phyloP scores from a whole-genome alignment of 768 basidiomycete species.

The Rhizopogon vulgaris region DNA sequence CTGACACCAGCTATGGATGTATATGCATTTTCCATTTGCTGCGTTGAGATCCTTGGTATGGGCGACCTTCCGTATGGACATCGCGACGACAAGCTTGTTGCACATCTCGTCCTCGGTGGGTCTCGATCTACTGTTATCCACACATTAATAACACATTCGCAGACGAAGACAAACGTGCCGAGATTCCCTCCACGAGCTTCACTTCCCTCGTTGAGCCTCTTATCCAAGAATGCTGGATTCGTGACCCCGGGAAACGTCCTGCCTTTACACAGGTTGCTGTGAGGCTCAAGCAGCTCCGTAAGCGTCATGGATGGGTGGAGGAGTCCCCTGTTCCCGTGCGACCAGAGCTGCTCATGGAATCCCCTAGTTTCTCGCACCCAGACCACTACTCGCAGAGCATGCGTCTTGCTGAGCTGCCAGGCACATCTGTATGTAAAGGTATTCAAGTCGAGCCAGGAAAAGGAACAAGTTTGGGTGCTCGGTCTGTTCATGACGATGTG shows the following conservation, averaged over 20 bases:
- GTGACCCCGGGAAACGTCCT: conserved; percentile 45
- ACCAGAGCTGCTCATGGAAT: conserved; percentile 15
- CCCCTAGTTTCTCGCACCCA: conserved; percentile 9
- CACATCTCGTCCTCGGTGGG: conserved; percentile 45
- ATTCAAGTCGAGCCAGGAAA: background rate
- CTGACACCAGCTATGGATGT: conserved; percentile 57
- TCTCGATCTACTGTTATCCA: conserved; percentile 5
- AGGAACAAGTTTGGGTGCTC: background rate
- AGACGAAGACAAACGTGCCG: conserved; percentile 50
- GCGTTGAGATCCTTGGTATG: conserved; percentile 57
- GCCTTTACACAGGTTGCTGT: conserved; percentile 43
- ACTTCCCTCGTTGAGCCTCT: conserved; percentile 33
- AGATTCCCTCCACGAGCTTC: conserved; percentile 35
- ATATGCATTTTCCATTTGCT: conserved; percentile 64
- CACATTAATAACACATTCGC: conserved; percentile 10
- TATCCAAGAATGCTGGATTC: conserved; percentile 52
- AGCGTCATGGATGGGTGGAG: conserved; percentile 27
- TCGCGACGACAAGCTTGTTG: conserved; percentile 45
- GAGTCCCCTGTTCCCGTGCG: conserved; percentile 25
- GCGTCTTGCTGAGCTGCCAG: conserved; percentile 23
- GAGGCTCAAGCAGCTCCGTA: conserved; percentile 40
- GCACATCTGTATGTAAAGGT: conserved; percentile 12
- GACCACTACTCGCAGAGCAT: conserved; percentile 32
- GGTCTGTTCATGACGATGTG: too few species aligned
- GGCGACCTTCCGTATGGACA: conserved; percentile 56